Conservation (phyloP, 2,329 filamentous ascomycete genomes). For the Aspergillus clavatus region DNA sequence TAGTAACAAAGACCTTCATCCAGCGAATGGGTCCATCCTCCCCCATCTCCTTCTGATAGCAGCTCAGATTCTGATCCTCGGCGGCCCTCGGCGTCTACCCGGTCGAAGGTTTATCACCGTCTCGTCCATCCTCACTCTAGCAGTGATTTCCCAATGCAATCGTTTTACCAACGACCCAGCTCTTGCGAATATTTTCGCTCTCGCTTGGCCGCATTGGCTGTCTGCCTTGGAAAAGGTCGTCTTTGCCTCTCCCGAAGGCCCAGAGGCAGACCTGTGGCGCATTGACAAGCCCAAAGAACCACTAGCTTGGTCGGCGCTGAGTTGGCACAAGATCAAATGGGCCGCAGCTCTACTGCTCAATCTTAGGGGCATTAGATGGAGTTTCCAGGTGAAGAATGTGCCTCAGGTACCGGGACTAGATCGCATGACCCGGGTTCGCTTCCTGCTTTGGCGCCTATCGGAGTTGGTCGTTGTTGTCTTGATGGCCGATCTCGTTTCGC, state of each 20-base stretch:
- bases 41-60: background rate
- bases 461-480: background rate
- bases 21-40: background rate
- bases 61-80: background rate
- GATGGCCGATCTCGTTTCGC: background rate
- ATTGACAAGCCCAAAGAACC: background rate
- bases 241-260: background rate
- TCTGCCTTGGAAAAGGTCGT: background rate
- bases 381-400: background rate
- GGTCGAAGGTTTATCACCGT: background rate
- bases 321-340: background rate
- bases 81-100: background rate
- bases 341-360: background rate
- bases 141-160: background rate
- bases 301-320: background rate
- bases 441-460: background rate
- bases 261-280: background rate
- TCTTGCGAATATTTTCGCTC: background rate
- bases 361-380: background rate
- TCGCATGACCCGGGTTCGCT: background rate
- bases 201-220: background rate
- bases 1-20: background rate
- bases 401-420: background rate
- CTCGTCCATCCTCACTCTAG: background rate
- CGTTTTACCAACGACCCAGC: background rate